phyloP scores from a whole-genome alignment of 2,329 filamentous ascomycete genomes.

The Mycosphaerelloides madeirae region DNA sequence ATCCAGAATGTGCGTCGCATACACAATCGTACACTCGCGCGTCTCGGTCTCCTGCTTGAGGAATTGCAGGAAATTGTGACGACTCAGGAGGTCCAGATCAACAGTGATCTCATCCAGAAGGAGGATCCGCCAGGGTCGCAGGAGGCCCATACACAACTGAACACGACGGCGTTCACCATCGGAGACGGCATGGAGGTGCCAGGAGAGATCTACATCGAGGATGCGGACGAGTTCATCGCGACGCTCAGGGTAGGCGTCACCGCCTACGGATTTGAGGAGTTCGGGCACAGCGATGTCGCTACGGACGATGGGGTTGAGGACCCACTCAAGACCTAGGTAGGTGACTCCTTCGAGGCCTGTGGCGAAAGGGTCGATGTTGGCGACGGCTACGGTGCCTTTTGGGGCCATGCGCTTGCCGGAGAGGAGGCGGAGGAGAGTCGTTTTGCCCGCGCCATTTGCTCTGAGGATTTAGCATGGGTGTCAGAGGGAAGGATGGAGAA shows the following conservation, averaged over 20 bases:
- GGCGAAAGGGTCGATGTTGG: slow-evolving; percentile 86
- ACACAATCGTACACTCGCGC: slow-evolving; percentile 84
- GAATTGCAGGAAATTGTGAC: slow-evolving; percentile 80
- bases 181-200: slow-evolving; percentile 94
- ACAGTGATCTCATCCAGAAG: slow-evolving; percentile 96
- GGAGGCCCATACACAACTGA: slow-evolving; percentile 90
- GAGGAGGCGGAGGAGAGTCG: slow-evolving; percentile 87
- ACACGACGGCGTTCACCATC: slow-evolving; percentile 89
- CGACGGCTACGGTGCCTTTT: slow-evolving; percentile 66
- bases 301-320: slow-evolving; percentile 91
- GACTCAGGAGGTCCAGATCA: slow-evolving; percentile 81
- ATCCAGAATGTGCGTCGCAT: slow-evolving; percentile 95
- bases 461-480: slow-evolving; percentile 27
- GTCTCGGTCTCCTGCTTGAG: slow-evolving; percentile 80
- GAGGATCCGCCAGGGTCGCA: slow-evolving; percentile 86
- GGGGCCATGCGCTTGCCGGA: slow-evolving; percentile 93
- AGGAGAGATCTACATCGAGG: slow-evolving; percentile 83
- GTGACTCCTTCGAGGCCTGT: slow-evolving; percentile 87
- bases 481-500: slow-evolving; percentile 6
- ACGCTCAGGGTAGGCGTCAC: slow-evolving; percentile 73
- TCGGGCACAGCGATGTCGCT: slow-evolving; percentile 90
- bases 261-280: slow-evolving; percentile 78
- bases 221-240: slow-evolving; percentile 83
- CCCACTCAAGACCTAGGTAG: slow-evolving; percentile 96
- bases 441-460: slow-evolving; percentile 96